phyloP scores from a whole-genome alignment of 768 basidiomycete species.

The Hericium alpestre region DNA sequence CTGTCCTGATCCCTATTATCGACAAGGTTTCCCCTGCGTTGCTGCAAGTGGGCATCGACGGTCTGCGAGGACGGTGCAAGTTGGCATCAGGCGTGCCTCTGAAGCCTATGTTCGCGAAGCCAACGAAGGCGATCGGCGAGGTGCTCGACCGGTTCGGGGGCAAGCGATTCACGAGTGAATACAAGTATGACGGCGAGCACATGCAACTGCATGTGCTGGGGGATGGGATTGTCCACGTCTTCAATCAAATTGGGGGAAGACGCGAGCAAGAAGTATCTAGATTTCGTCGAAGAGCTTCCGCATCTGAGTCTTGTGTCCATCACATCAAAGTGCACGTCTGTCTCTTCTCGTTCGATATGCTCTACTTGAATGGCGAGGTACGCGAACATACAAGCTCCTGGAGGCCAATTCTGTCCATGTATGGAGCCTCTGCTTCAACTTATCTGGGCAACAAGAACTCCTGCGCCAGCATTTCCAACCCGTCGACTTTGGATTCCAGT shows the following conservation, averaged over 20 bases:
- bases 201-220: slow-evolving; percentile 85
- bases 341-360: slow-evolving; percentile 89
- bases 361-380: slow-evolving; percentile 97
- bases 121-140: slow-evolving; percentile 96
- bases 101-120: slow-evolving; percentile 98
- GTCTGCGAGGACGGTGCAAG: slow-evolving; percentile 67
- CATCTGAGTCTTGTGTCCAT: slow-evolving; percentile 34
- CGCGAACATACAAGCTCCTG: slow-evolving; percentile 14
- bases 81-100: slow-evolving; percentile 92
- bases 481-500: slow-evolving; percentile 85
- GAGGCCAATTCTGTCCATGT: background rate
- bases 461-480: slow-evolving; percentile 70
- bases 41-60: slow-evolving; percentile 63
- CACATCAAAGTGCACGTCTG: slow-evolving; percentile 93
- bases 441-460: slow-evolving; percentile 67
- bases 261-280: slow-evolving; percentile 99
- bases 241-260: slow-evolving; percentile 95
- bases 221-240: slow-evolving; percentile 76
- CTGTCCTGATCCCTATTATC: slow-evolving; percentile 52
- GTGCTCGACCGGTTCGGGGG: slow-evolving; percentile 94
- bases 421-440: slow-evolving; percentile 71
- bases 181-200: slow-evolving; percentile 98
- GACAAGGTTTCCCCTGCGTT: slow-evolving; percentile 88
- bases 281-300: slow-evolving; percentile 92
- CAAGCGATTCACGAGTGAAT: slow-evolving; percentile 95